Conservation (phyloP, 257 asterid species). For the Catharanthus roseus region DNA sequence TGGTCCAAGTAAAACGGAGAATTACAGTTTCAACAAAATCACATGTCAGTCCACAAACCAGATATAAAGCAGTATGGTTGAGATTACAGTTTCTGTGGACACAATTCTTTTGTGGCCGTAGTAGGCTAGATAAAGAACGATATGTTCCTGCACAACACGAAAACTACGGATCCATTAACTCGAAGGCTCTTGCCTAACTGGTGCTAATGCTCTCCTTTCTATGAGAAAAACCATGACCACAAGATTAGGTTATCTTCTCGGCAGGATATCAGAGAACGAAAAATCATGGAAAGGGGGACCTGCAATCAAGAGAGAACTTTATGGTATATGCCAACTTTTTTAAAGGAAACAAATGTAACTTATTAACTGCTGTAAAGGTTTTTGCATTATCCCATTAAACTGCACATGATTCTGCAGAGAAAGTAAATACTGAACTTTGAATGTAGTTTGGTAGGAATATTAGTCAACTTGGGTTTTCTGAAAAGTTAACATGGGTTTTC, state of each 20-base stretch:
- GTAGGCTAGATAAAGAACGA: background rate
- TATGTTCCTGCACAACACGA: background rate
- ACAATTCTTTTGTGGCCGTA: background rate
- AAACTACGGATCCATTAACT: background rate
- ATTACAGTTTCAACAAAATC: background rate
- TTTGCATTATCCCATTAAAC: background rate
- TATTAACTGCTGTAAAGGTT: background rate
- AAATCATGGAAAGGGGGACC: constrained; percentile 78
- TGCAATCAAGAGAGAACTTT: constrained; percentile 29
- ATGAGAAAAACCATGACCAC: background rate
- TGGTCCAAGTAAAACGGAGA: too few species aligned
- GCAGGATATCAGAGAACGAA: constrained; percentile 63
- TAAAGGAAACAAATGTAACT: background rate
- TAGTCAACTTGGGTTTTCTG: background rate
- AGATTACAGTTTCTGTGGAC: background rate
- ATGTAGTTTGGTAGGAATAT: background rate
- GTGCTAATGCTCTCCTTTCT: background rate
- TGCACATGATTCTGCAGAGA: background rate
- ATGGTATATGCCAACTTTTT: background rate
- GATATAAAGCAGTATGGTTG: background rate
- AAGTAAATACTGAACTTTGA: background rate
- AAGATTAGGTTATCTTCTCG: constrained; percentile 32
- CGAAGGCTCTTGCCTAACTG: background rate
- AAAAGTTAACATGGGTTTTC: too few species aligned
- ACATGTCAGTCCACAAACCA: too few species aligned